These are phyloP conservation scores for Alternaria rosae DNA, from an alignment of 2,329 filamentous ascomycete species.

Conservation along the genomic window DNA sequence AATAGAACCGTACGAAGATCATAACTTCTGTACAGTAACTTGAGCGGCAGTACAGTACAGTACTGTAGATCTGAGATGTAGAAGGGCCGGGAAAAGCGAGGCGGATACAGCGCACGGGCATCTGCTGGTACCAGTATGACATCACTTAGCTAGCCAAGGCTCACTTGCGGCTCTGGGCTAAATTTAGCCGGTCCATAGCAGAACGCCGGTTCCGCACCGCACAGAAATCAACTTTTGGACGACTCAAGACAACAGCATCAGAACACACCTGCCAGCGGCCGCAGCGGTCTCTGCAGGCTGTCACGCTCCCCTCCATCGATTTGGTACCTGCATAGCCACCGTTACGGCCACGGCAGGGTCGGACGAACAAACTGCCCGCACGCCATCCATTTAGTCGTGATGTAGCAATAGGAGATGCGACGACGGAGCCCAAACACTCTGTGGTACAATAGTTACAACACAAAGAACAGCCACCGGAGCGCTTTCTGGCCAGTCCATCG, in stretches of 20 bases:
- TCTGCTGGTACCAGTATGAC: not conserved
- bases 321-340: slow-evolving; percentile 24
- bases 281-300: slow-evolving; percentile 24
- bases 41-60: not conserved
- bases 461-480: slow-evolving; percentile 20
- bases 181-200: not conserved
- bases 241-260: not conserved
- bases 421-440: slow-evolving; percentile 16
- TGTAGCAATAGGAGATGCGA: slow-evolving; percentile 20
- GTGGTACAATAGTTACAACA: slow-evolving; percentile 15
- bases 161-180: not conserved
- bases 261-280: slow-evolving; percentile 19
- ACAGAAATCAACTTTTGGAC: slow-evolving; percentile 19
- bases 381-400: slow-evolving; percentile 20
- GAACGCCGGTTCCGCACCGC: not conserved
- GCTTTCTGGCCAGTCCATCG: slow-evolving; percentile 13
- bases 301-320: slow-evolving; percentile 24
- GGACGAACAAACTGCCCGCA: slow-evolving; percentile 10
- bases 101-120: not conserved
- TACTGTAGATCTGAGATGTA: not conserved
- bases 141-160: not conserved
- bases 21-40: no score
- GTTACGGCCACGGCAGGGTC: slow-evolving; percentile 20
- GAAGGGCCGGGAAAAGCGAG: not conserved
- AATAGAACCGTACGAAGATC: no score